phyloP scores from a whole-genome alignment of 2,329 filamentous ascomycete species.

The Shiraia bambusicola region DNA sequence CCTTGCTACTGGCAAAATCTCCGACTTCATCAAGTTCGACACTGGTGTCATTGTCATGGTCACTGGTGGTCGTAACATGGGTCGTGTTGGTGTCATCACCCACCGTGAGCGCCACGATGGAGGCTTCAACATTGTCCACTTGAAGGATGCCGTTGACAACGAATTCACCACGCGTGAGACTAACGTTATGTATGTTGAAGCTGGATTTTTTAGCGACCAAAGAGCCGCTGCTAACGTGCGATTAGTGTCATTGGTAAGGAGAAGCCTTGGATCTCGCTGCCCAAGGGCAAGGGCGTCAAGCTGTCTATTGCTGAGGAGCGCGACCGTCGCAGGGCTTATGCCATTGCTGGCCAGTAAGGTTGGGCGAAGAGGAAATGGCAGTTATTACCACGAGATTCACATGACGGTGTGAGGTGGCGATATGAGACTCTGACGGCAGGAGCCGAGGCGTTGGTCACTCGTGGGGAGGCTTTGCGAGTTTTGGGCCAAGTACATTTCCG shows the following conservation, averaged over 20 bases:
- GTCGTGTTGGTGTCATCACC: constrained; percentile 99
- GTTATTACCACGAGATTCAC: constrained; percentile 30
- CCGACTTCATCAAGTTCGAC: constrained; percentile 98
- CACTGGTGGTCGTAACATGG: constrained; percentile 99
- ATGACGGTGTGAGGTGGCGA: constrained; percentile 29
- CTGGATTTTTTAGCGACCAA: too few species aligned
- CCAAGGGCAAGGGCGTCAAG: constrained; percentile 99
- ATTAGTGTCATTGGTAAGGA: constrained; percentile 83
- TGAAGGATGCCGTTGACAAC: constrained; percentile 99
- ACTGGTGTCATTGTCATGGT: constrained; percentile 97
- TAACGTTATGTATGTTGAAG: constrained; percentile 76
- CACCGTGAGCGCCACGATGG: constrained; percentile 99
- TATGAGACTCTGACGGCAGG: constrained; percentile 33
- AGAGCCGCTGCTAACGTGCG: constrained; percentile 12
- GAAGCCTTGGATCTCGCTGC: constrained; percentile 99
- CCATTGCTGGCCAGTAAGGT: constrained; percentile 55
- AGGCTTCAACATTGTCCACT: constrained; percentile 99
- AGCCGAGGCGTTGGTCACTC: constrained; percentile 40
- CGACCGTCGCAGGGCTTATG: constrained; percentile 84
- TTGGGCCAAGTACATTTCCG: constrained; percentile 37
- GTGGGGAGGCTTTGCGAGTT: constrained; percentile 33
- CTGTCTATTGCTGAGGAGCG: constrained; percentile 98
- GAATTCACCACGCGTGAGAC: constrained; percentile 97
- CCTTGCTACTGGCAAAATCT: constrained; percentile 93
- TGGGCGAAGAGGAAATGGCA: constrained; percentile 15